Evolutionary conservation across 208 protist species (phyloP).

Genomic region (Jaenimonas drosophilae): DNA sequence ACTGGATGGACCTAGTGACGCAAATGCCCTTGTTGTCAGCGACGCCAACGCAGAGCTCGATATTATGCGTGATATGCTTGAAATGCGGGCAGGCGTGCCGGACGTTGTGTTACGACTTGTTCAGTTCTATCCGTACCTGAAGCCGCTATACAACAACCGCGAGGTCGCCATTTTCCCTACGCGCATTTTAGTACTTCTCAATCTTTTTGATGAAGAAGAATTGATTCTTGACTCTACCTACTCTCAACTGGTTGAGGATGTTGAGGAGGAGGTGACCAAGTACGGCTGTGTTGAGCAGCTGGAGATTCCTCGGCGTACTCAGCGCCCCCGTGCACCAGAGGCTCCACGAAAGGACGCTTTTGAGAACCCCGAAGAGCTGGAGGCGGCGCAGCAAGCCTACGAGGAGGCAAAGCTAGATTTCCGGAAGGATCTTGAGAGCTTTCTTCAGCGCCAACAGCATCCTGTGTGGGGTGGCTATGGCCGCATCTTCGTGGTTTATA

Average conservation of each 20-base stretch:
- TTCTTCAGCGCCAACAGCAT: slow-evolving; percentile 50
- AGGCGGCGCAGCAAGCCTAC: slow-evolving; percentile 27
- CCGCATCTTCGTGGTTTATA: slow-evolving; percentile 82
- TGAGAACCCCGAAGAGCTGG: slow-evolving; percentile 6
- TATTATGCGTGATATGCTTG: slow-evolving; percentile 59
- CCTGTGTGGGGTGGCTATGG: slow-evolving; percentile 77
- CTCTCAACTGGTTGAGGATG: slow-evolving; percentile 51
- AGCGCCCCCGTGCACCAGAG: slow-evolving; percentile 40
- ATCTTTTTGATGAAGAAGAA: slow-evolving; percentile 85
- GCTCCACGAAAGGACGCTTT: slow-evolving; percentile 13
- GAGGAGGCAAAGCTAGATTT: slow-evolving; percentile 36
- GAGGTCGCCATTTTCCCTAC: slow-evolving; percentile 71
- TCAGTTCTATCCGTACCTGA: slow-evolving; percentile 52
- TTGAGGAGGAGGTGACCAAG: slow-evolving; percentile 74
- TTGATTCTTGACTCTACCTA: slow-evolving; percentile 60
- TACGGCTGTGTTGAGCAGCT: slow-evolving; percentile 72
- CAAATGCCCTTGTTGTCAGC: not conserved
- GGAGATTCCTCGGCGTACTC: slow-evolving; percentile 68
- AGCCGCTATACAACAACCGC: slow-evolving; percentile 51
- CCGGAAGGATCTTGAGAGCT: slow-evolving; percentile 33
- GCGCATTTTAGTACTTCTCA: slow-evolving; percentile 70
- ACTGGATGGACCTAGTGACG: no score
- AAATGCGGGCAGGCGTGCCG: slow-evolving; percentile 36
- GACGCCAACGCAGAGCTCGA: slow-evolving; percentile 22
- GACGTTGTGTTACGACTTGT: slow-evolving; percentile 50